Evolutionary conservation across 75 land plant genomes (phyloP), one percentile per base, ranked within the genome.

Genomic region (Adiantum capillusveneris): DNA sequence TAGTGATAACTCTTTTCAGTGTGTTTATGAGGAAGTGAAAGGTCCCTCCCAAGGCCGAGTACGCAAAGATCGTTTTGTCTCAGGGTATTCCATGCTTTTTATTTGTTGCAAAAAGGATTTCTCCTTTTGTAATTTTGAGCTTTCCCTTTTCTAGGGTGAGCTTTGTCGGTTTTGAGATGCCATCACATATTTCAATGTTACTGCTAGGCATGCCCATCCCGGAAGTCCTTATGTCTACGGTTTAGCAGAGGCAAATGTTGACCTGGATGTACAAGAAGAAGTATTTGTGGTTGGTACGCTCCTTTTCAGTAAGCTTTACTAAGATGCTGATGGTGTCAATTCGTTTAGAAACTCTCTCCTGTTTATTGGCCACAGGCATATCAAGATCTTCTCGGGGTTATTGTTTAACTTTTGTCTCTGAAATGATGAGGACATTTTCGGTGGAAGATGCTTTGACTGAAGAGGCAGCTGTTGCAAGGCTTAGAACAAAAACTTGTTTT

Each of bases 221-320:
- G 98, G 96, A 13, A 83, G 83, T 63, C 98, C 98, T 1, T 93
- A 93, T 73, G 94, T 93, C 1, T 89, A 83, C 66, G 98, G 98
- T 29, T 86, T 89, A 42, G 87, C 85, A 44, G 96, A 77, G 21
- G 84, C 74, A 46, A 87, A 89, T 51, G 69, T 79, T 68, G 96
- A 93, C 68, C 70, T 93, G 65, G 98, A 89, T 39, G 85, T 93
- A 57, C 90, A 96, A 19, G 98, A 93, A 7, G 90, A 96, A 64
- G 82, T 88, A 74, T 90, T 90, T 66, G 96, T 93, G 31, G 73
- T 85, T 68, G 97, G 97, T 87, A 87, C 56, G 63, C 1, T 42
- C 9, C 13, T 56, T 12, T 18, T 28, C n/a, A n/a, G n/a, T n/a
- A n/a, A n/a, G n/a, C n/a, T n/a, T n/a, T n/a, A n/a, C n/a, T n/a